Base-by-base conservation (phyloP, 371 early-diverging fungal genomes). In the Rhizomucor pusillus region DNA sequence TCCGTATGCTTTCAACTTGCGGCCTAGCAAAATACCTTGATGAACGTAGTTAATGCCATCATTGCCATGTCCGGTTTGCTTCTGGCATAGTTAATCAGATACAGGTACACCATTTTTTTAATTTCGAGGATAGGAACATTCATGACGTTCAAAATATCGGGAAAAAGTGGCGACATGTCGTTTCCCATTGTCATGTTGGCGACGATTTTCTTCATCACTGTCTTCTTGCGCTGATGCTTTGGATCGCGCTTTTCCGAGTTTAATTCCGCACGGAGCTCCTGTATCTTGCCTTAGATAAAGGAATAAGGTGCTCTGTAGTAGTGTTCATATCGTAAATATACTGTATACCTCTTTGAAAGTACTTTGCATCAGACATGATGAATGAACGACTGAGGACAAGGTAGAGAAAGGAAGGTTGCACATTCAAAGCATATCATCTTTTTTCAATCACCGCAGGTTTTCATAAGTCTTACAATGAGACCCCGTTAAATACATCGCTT, bases 111-210 rank as follows among this genome's bases (percentile, higher is more conserved):
- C 83, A 97, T 86, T 74, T 97, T 97, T 71, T 97, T 98, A 56
- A 69, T 56, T 62, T 67, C 71, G 23, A 82, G 50, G 25, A 72
- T 67, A 6, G 78, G 74, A 1, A 80, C 79, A 48, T 77, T 73
- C 81, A 84, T 80, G 34, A 79, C 79, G 40, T 72, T 75, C 0
- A 84, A 57, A 24, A 84, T 80, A 60, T 84, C 84, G 18, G 73
- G 76, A 54, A 90, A 94, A 43, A 98, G 80, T 12, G 92, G 82
- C 5, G 93, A 91, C 91, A 97, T 94, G 72, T 98, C 98, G 66
- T 94, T 95, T 33, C 99, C 99, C 91, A 97, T 93, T 10, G 99
- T 96, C 97, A 98, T 97, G 65, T 97, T 95, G 59, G 95, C 96
- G 13, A 96, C 92, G 58, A 97, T 92, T 77, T 93, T 94, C 77